Conservation (phyloP, 108 stramenopile genomes). For the Licmophora abbreviata region DNA sequence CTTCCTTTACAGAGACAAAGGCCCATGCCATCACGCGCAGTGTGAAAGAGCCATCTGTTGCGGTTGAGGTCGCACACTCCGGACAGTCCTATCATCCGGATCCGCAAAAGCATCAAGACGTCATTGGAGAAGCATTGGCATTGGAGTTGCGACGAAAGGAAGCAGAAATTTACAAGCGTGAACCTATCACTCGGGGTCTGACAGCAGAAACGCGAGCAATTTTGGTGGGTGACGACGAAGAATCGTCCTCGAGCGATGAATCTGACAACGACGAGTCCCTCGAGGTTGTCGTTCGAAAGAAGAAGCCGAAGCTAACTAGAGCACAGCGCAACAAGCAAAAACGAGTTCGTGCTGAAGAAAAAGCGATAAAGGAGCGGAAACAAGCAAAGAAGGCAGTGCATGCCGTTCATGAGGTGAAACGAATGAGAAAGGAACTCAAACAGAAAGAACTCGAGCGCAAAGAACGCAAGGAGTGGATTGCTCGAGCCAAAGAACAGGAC, state of each 20-base stretch:
- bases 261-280: constrained; percentile 16
- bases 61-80: constrained; percentile 59
- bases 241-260: constrained; percentile 47
- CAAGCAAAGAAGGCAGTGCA: constrained; percentile 43
- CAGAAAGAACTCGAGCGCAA: constrained; percentile 18
- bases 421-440: constrained; percentile 28
- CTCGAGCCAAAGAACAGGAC: constrained; percentile 22
- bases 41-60: constrained; percentile 16
- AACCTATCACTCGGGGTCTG: constrained; percentile 53
- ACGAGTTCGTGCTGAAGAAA: constrained; percentile 42
- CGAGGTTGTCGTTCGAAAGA: constrained; percentile 21
- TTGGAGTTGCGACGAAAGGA: constrained; percentile 68
- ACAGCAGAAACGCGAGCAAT: constrained; percentile 56
- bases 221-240: constrained; percentile 40
- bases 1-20: background rate
- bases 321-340: constrained; percentile 82
- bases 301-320: constrained; percentile 63
- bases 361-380: constrained; percentile 36
- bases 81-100: constrained; percentile 86
- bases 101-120: constrained; percentile 50
- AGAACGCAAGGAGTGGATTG: constrained; percentile 12
- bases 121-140: constrained; percentile 53
- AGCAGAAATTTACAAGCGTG: constrained; percentile 41
- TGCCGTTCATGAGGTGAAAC: constrained; percentile 34
- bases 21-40: background rate